Evolutionary conservation across 2,329 filamentous ascomycete species (phyloP).

Genomic region (Plenodomus biglobosus): DNA sequence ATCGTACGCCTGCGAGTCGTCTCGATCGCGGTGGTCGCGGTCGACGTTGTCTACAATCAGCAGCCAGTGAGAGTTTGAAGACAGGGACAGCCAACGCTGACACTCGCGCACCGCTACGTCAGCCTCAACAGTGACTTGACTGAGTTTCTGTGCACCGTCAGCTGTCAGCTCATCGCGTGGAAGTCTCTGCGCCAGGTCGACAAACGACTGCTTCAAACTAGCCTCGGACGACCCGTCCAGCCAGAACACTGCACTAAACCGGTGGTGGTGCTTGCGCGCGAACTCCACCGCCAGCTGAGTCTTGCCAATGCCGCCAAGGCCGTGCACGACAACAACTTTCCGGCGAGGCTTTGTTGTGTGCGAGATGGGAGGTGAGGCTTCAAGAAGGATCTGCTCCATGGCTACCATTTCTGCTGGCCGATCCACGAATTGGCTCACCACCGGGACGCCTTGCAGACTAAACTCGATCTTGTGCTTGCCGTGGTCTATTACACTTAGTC

Average conservation of each 20-base stretch:
- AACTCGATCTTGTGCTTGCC: conserved; percentile 10
- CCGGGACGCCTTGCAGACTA: conserved; percentile 23
- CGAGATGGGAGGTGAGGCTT: conserved; percentile 7
- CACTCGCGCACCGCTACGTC: conserved; percentile 22
- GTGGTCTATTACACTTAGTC: conserved; percentile 7
- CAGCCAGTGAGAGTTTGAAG: conserved; percentile 20
- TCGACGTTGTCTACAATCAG: conserved; percentile 26
- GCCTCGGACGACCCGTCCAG: conserved; percentile 22
- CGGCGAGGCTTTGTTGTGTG: conserved; percentile 16
- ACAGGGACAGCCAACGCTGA: conserved; percentile 16
- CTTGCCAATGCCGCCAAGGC: conserved; percentile 31
- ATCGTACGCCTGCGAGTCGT: conserved; percentile 18
- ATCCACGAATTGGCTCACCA: conserved; percentile 19
- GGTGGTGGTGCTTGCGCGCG: conserved; percentile 17
- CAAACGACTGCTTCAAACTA: conserved; percentile 23
- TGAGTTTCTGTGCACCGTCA: conserved; percentile 13
- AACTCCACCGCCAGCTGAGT: conserved; percentile 30
- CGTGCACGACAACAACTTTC: conserved; percentile 16
- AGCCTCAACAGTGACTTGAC: conserved; percentile 5
- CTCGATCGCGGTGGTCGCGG: conserved; percentile 7
- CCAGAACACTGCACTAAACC: conserved; percentile 27
- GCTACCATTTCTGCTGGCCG: conserved; percentile 18
- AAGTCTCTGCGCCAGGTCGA: conserved; percentile 16
- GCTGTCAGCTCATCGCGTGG: conserved; percentile 15
- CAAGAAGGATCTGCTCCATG: conserved; percentile 18